Base-by-base conservation (phyloP, 78 protist genomes). In the Chrysochromulina parva region DNA sequence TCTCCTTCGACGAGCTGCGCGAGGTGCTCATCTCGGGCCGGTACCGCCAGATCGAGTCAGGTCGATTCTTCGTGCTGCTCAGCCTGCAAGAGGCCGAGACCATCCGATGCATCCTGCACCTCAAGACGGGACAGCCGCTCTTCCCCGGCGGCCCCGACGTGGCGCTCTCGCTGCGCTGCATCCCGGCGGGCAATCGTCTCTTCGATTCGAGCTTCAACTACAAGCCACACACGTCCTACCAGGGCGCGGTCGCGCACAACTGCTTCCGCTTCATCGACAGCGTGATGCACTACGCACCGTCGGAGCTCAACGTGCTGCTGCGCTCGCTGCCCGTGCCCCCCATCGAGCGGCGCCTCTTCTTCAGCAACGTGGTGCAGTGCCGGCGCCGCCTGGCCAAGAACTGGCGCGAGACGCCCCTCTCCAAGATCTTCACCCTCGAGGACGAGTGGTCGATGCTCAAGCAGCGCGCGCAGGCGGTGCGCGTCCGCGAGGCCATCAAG, bases 81-180 rank as follows among this genome's bases (percentile, higher is more conserved):
- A 57, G 94, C 20, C 90, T 95, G 47, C 94, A 90, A 2, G 97
- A 95, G 91, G 97, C 94, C 5, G 95, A 95, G 88, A 93, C 95
- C 14, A 7, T 95, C 7, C 93, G 95, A 1, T 53, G 93, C 47
- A 17, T 85, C 20, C 0, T 95, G 50, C 96, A 95, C 93, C 11
- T 58, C 57, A 53, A 69, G 60, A 55, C 17, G 57, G 85, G 53
- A 22, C 3, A 38, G 13, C 26, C 13, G 7, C 53, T 5, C 28
- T 1, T 4, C 22, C 22, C 53, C 52, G 85, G 28, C 62, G 3
- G 9, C 48, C 3, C 3, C n/a, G 28, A 48, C 28, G 38, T 78
- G 1, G 59, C 59, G 24, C 48, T 48, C 14, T 2, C 59, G 55
- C 28, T 53, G 65, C 59, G 85, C 60, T 48, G 85, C 65, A 17